Percentiles rank a stretch among this genome's conserved stretches.
These are phyloP conservation scores for Mucuna pruriens DNA, from an alignment of 306 rosid species.

Conservation along the genomic window DNA sequence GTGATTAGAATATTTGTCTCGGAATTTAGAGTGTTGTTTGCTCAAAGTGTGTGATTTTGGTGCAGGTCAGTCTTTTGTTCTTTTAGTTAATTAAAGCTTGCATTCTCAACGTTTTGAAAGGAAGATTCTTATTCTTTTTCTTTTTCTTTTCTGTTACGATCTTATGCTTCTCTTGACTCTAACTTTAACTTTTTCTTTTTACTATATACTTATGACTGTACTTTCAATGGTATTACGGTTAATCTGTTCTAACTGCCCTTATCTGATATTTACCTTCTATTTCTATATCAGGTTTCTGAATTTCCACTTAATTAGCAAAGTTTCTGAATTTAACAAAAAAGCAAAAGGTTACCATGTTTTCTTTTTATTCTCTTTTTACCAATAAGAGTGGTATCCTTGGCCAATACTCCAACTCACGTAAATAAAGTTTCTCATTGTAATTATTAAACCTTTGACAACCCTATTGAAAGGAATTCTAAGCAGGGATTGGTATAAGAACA, in stretches of 20 bases:
- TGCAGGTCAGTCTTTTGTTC: constrained; percentile 19
- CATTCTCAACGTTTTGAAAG: constrained; percentile 33
- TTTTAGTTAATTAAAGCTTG: constrained; percentile 29
- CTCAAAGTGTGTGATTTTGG: constrained; percentile 17
- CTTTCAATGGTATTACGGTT: neutral
- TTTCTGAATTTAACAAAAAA: constrained; percentile 26
- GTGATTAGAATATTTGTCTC: neutral
- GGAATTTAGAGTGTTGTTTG: neutral
- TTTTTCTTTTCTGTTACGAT: neutral
- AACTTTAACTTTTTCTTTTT: constrained; percentile 34
- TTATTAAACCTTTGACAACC: neutral
- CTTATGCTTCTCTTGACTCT: constrained; percentile 9
- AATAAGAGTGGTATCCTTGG: constrained; percentile 30
- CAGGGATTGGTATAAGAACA: neutral
- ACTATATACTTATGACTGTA: neutral
- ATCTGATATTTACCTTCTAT: neutral
- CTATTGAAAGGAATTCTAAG: neutral
- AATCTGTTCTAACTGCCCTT: neutral
- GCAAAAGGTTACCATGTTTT: constrained; percentile 17
- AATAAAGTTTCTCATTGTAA: neutral
- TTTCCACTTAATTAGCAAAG: neutral
- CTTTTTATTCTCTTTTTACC: constrained; percentile 8
- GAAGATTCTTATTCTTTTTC: constrained; percentile 31
- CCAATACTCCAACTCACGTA: constrained; percentile 28
- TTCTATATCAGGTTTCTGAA: too few relatives aligned